These are phyloP conservation scores for Agastache rugosa DNA, from an alignment of 257 asterid species.

Conservation along the genomic window DNA sequence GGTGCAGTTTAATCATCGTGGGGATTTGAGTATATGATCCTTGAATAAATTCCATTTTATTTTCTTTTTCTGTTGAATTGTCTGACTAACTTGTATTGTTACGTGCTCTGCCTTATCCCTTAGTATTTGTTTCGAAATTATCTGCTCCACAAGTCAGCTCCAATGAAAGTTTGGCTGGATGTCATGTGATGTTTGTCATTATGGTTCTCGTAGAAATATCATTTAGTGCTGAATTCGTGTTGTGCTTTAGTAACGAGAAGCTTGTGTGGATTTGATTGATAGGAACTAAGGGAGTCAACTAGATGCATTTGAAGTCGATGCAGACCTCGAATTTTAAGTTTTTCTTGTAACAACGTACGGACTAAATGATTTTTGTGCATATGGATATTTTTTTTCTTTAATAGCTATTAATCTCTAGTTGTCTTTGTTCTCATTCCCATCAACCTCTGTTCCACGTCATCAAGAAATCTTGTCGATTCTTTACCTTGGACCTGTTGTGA, in stretches of 20 bases:
- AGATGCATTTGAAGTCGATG: conserved; percentile 8
- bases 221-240: background rate
- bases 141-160: background rate
- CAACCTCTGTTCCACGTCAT: background rate
- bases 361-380: background rate
- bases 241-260: background rate
- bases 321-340: background rate
- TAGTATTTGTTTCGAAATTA: background rate
- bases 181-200: conserved; percentile 5
- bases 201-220: background rate
- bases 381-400: background rate
- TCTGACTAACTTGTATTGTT: background rate
- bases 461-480: background rate
- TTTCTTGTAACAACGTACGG: background rate
- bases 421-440: background rate
- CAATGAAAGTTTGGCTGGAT: background rate
- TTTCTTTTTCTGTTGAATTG: conserved; percentile 3
- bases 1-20: background rate
- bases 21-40: conserved; percentile 1
- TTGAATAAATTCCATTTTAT: background rate
- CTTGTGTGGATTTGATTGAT: background rate
- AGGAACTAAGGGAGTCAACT: background rate
- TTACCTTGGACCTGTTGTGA: background rate
- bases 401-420: background rate
- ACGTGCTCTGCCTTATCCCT: background rate